These are phyloP conservation scores for Marsdenia floribunda DNA, from an alignment of 257 asterid species.

Conservation along the genomic window DNA sequence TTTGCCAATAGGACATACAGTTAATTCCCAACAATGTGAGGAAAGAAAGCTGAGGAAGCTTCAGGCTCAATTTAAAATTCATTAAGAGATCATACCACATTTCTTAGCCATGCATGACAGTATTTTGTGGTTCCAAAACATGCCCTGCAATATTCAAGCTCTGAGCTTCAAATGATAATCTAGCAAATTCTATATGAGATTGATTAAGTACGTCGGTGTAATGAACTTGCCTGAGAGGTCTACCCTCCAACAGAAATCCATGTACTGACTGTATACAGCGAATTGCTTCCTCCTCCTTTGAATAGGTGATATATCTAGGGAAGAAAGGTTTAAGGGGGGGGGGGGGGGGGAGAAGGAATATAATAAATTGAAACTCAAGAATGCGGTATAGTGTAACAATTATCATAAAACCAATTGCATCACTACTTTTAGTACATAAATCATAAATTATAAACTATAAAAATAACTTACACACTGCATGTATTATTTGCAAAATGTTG, in stretches of 20 bases:
- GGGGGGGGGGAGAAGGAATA: background rate
- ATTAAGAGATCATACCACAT: constrained; percentile 45
- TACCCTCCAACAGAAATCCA: constrained; percentile 81
- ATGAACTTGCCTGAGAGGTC: constrained; percentile 56
- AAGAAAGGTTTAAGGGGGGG: background rate
- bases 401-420: background rate
- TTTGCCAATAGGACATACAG: background rate
- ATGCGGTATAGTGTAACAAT: background rate
- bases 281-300: constrained; percentile 90
- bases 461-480: constrained; percentile 82
- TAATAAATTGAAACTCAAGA: background rate
- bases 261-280: constrained; percentile 94
- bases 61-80: background rate
- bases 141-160: constrained; percentile 54
- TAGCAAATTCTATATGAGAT: background rate
- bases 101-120: constrained; percentile 92
- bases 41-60: background rate
- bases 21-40: constrained; percentile 1
- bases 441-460: background rate
- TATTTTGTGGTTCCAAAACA: constrained; percentile 90
- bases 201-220: background rate
- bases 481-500: constrained; percentile 89
- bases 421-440: background rate
- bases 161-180: constrained; percentile 15
- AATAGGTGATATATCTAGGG: constrained; percentile 78